Evolutionary conservation across 257 asterid genomes (phyloP).

Genomic region (Solanum chmielewskii): DNA sequence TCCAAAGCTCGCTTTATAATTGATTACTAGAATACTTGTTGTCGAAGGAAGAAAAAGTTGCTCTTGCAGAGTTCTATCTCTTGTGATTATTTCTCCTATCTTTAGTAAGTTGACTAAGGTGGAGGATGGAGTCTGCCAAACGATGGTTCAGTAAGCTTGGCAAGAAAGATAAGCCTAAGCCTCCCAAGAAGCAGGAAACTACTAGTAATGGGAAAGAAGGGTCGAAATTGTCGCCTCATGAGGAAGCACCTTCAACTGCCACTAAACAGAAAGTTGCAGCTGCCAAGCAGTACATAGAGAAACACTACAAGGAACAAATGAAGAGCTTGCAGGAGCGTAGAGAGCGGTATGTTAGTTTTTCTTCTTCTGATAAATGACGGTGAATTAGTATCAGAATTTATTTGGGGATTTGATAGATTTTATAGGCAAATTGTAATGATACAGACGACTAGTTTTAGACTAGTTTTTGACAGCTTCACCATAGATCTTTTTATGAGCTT

Average conservation of each 20-base stretch:
- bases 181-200: slow-evolving; percentile 59
- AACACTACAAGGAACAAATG: slow-evolving; percentile 98
- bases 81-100: slow-evolving; percentile 11
- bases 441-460: background rate
- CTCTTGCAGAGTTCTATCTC: slow-evolving; percentile 5
- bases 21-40: slow-evolving; percentile 24
- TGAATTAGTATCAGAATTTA: background rate
- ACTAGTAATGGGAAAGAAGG: slow-evolving; percentile 53
- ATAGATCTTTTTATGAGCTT: background rate
- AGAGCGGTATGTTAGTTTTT: slow-evolving; percentile 52
- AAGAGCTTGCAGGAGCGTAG: slow-evolving; percentile 86
- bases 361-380: background rate
- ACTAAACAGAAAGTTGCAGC: slow-evolving; percentile 93
- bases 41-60: slow-evolving; percentile 11
- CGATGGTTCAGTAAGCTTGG: slow-evolving; percentile 58
- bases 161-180: slow-evolving; percentile 59
- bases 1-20: slow-evolving; percentile 14
- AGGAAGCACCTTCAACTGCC: slow-evolving; percentile 83
- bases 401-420: background rate
- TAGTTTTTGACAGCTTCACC: background rate
- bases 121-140: slow-evolving; percentile 69
- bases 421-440: background rate
- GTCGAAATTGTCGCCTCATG: slow-evolving; percentile 37
- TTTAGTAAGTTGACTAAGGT: slow-evolving; percentile 5
- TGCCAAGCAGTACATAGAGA: slow-evolving; percentile 94